Conservation (phyloP, 495 filamentous ascomycete genomes). For the Xylaria scruposa region DNA sequence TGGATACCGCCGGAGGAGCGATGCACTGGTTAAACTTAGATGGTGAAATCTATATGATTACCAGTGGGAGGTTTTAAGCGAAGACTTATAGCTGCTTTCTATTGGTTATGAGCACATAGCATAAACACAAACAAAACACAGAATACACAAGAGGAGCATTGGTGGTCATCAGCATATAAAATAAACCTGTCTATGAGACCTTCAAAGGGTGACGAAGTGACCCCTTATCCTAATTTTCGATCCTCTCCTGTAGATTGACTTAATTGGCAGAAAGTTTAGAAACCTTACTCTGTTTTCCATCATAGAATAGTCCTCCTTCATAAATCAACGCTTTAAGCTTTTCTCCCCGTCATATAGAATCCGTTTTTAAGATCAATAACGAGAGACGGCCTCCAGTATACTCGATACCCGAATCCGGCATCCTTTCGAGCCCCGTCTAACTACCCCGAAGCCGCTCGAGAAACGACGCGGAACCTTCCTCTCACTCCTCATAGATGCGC, state of each 20-base stretch:
- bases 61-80: not conserved
- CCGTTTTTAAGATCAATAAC: not conserved
- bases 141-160: not conserved
- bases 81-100: not conserved
- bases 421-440: not conserved
- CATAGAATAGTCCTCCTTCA: not conserved
- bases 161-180: not conserved
- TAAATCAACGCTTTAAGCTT: not conserved
- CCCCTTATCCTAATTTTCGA: not conserved
- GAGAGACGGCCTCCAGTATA: not conserved
- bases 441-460: not conserved
- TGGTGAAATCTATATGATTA: not conserved
- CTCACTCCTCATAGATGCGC: slow-evolving; percentile 16
- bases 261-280: not conserved
- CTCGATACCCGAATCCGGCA: not conserved
- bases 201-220: not conserved
- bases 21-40: slow-evolving; percentile 67
- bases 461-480: not conserved
- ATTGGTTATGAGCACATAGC: too few species aligned
- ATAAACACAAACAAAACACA: not conserved
- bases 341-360: not conserved
- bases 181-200: not conserved
- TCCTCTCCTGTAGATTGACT: not conserved
- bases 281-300: not conserved
- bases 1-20: slow-evolving; percentile 77